phyloP scores from a whole-genome alignment of 306 rosid genomes.

The Cercis canadensis region DNA sequence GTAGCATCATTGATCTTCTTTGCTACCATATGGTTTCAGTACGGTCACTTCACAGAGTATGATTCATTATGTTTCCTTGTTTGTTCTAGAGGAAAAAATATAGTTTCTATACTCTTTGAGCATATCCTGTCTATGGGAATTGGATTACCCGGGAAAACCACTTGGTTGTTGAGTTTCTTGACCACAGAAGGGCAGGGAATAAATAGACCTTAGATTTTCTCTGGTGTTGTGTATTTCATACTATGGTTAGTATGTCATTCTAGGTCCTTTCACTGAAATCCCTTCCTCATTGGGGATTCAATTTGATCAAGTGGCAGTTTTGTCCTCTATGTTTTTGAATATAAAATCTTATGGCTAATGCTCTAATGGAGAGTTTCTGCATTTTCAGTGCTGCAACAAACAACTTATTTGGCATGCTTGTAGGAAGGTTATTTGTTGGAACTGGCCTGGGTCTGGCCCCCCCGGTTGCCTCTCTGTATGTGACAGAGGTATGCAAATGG shows the following conservation, averaged over 20 bases:
- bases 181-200: constrained; percentile 8
- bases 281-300: constrained; percentile 17
- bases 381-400: constrained; percentile 85
- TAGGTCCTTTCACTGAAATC: constrained; percentile 18
- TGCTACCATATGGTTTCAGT: constrained; percentile 11
- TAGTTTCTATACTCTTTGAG: not conserved
- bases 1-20: constrained; percentile 10
- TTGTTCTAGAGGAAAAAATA: constrained; percentile 26
- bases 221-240: constrained; percentile 13
- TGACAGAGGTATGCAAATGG: constrained; percentile 74
- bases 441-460: constrained; percentile 95
- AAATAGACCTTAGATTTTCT: constrained; percentile 3
- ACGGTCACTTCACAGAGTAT: constrained; percentile 11
- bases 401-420: constrained; percentile 90
- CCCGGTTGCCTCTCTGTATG: constrained; percentile 82
- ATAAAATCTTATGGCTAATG: constrained; percentile 23
- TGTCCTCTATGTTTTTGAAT: not conserved
- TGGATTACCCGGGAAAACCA: constrained; percentile 4
- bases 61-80: constrained; percentile 14
- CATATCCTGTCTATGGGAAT: constrained; percentile 15
- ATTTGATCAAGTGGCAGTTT: constrained; percentile 10
- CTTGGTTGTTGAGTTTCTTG: constrained; percentile 10
- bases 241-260: constrained; percentile 19
- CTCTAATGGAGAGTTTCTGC: constrained; percentile 33
- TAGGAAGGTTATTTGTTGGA: constrained; percentile 94